Conservation (phyloP, 2,329 filamentous ascomycete genomes). For the Pseudopithomyces maydicus region DNA sequence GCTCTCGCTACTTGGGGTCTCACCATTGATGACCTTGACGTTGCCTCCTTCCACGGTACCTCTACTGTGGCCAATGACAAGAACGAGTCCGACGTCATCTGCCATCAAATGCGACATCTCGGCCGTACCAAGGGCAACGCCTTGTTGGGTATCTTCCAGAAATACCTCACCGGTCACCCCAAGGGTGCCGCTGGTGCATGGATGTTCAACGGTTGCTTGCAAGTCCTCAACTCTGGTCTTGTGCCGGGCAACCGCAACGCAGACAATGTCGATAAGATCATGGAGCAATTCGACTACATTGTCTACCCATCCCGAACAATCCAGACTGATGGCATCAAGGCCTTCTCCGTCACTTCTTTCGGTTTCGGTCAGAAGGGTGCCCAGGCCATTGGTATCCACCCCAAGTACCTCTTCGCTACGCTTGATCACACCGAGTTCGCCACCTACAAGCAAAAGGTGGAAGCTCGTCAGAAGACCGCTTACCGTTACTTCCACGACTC, state of each 20-base stretch:
- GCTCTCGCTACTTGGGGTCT: constrained; percentile 97
- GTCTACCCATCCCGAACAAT: constrained; percentile 94
- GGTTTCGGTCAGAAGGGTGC: constrained; percentile 99
- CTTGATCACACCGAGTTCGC: constrained; percentile 84
- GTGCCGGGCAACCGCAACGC: constrained; percentile 98
- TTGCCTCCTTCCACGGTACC: constrained; percentile 98
- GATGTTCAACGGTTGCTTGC: constrained; percentile 99
- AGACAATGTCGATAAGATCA: constrained; percentile 92
- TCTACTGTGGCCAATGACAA: constrained; percentile 99
- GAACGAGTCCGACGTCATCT: constrained; percentile 98
- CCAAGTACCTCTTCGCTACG: constrained; percentile 93
- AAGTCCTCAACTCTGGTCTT: constrained; percentile 90
- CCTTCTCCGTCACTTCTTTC: constrained; percentile 98
- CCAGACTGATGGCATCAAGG: constrained; percentile 97
- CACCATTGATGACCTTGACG: constrained; percentile 91
- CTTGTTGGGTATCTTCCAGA: constrained; percentile 96
- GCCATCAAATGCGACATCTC: constrained; percentile 92
- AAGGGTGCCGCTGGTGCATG: constrained; percentile 99
- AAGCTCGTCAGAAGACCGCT: constrained; percentile 94
- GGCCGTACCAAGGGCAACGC: constrained; percentile 97
- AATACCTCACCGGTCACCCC: constrained; percentile 97
- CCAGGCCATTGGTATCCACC: constrained; percentile 95
- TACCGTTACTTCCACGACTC: constrained; percentile 99
- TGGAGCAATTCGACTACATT: constrained; percentile 98
- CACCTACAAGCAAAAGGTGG: constrained; percentile 85